These are phyloP conservation scores for Torulaspora gathmanii DNA, from an alignment of 805 yeast genomes.

Conservation along the genomic window DNA sequence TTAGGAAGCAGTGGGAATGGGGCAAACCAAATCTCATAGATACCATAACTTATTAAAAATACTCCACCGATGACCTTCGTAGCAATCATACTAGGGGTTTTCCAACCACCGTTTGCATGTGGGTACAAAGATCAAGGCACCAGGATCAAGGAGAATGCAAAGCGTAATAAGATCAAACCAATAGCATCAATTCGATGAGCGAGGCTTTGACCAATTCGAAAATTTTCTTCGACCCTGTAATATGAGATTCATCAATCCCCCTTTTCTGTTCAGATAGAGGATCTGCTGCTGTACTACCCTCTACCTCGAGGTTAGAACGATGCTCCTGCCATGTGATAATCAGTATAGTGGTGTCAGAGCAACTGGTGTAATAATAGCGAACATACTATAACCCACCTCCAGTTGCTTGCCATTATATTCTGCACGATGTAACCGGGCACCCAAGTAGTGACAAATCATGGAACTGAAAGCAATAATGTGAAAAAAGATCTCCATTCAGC, in stretches of 20 bases:
- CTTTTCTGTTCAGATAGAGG: constrained; percentile 6
- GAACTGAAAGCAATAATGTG: constrained; percentile 37
- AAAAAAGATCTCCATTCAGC: constrained; percentile 38
- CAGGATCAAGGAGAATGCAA: constrained; percentile 39
- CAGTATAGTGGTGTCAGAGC: constrained; percentile 35
- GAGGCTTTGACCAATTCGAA: constrained; percentile 17
- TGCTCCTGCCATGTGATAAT: constrained; percentile 36
- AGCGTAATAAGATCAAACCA: constrained; percentile 39
- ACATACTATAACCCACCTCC: constrained; percentile 54
- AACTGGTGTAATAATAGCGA: constrained; percentile 44
- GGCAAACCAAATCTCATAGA: constrained; percentile 38
- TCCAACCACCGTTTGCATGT: constrained; percentile 36
- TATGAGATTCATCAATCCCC: background rate
- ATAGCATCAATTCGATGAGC: constrained; percentile 39
- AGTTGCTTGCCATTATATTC: constrained; percentile 35
- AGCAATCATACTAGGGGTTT: constrained; percentile 41
- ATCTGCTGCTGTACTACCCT: constrained; percentile 5
- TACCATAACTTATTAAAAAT: constrained; percentile 33
- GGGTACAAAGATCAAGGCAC: constrained; percentile 39
- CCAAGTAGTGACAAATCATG: constrained; percentile 42
- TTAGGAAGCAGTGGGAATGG: constrained; percentile 39
- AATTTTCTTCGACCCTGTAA: constrained; percentile 7
- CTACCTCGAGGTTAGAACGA: constrained; percentile 28
- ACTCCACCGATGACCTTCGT: constrained; percentile 42
- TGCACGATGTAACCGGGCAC: constrained; percentile 40